Percentiles rank a stretch among this genome's conserved stretches.
Evolutionary conservation across 257 asterid species (phyloP).

Genomic region (Fraxinus excelsior): DNA sequence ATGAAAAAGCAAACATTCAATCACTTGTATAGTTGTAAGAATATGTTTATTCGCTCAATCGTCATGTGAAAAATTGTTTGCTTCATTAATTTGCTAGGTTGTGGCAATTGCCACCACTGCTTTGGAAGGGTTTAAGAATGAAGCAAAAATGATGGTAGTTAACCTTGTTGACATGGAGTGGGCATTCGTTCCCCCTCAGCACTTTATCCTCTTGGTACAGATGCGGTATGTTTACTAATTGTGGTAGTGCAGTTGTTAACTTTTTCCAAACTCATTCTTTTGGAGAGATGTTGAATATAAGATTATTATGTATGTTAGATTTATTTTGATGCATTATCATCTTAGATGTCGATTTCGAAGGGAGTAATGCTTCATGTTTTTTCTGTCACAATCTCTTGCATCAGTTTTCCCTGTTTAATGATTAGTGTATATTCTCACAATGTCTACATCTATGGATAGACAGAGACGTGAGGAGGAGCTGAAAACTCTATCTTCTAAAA

Average conservation of each 20-base stretch:
- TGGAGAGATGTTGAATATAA: background rate
- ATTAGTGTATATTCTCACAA: background rate
- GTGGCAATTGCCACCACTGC: conserved; percentile 85
- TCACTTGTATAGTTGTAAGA: background rate
- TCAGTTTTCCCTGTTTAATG: background rate
- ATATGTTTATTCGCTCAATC: conserved; percentile 6
- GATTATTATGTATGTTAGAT: too few species aligned
- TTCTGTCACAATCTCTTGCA: background rate
- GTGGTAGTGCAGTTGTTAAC: background rate
- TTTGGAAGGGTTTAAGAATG: conserved; percentile 83
- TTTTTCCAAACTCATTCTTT: conserved; percentile 9
- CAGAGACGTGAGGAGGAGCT: conserved; percentile 95
- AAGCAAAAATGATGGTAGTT: conserved; percentile 92
- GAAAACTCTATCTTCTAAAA: conserved; percentile 82
- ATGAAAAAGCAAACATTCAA: conserved; percentile 4
- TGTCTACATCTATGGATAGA: conserved; percentile 62
- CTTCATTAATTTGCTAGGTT: conserved; percentile 48
- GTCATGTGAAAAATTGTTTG: background rate
- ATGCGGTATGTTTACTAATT: conserved; percentile 60
- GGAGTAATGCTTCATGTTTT: background rate
- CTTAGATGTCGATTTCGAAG: background rate
- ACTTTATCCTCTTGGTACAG: conserved; percentile 92
- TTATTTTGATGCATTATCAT: background rate
- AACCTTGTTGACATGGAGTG: conserved; percentile 99
- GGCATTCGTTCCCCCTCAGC: conserved; percentile 98